Evolutionary conservation across 2,329 filamentous ascomycete genomes (phyloP).

Genomic region (Nothomitra cinnamomea): DNA sequence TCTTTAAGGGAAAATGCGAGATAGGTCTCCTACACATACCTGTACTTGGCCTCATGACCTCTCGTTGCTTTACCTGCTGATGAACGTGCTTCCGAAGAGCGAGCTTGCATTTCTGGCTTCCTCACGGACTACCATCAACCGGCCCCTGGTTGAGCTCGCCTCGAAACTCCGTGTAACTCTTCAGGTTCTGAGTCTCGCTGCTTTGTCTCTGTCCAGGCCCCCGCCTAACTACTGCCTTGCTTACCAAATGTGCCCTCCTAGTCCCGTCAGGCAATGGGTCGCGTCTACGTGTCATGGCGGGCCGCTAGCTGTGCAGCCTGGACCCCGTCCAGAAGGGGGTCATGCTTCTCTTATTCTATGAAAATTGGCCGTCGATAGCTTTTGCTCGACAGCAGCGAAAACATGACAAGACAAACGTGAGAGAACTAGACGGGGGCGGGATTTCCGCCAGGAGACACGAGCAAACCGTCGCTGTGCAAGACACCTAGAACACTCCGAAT

Average conservation of each 20-base stretch:
- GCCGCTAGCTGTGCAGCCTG: background rate
- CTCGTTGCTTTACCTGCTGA: background rate
- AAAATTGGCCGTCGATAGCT: no score
- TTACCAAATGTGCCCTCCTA: background rate
- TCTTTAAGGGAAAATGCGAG: no score
- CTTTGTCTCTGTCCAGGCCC: no score
- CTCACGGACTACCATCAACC: background rate
- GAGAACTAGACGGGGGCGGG: background rate
- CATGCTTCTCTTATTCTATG: background rate
- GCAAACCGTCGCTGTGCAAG: background rate
- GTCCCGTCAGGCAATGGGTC: background rate
- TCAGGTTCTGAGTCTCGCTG: background rate
- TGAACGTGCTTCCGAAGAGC: background rate
- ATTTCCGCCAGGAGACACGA: background rate
- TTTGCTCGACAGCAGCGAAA: background rate
- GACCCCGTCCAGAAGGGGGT: background rate
- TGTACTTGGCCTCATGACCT: slow-evolving; percentile 1
- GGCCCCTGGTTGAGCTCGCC: background rate
- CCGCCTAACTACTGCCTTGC: background rate
- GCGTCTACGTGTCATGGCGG: background rate
- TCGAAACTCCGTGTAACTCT: background rate
- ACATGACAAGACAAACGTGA: slow-evolving; percentile 1
- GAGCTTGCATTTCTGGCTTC: background rate
- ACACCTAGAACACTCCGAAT: background rate
- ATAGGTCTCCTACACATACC: no score